phyloP scores from a whole-genome alignment of 2,329 filamentous ascomycete species.

The Talaromyces sp. region DNA sequence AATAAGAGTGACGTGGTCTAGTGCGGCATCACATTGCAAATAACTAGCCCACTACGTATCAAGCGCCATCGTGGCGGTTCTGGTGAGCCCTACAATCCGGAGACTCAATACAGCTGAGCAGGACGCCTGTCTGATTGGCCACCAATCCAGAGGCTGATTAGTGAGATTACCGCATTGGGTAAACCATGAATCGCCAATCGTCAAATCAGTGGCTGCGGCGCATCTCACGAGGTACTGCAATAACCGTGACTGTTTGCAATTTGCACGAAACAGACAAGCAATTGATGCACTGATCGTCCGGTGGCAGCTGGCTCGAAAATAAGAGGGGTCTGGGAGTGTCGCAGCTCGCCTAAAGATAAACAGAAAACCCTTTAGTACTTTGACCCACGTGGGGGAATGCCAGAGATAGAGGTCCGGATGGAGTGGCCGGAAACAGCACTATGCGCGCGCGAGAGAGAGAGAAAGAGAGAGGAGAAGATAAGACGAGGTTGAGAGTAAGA shows the following conservation, averaged over 20 bases:
- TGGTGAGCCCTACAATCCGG: neutral
- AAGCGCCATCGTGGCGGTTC: conserved; percentile 2
- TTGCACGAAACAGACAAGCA: neutral
- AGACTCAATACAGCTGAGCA: neutral
- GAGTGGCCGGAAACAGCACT: neutral
- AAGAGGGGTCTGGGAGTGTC: neutral
- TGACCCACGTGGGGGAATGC: neutral
- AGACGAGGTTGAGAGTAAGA: neutral
- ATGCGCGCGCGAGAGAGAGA: too few relatives aligned
- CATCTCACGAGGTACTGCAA: neutral
- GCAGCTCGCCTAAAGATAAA: neutral
- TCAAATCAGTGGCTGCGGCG: conserved; percentile 1
- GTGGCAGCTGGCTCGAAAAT: conserved; percentile 9
- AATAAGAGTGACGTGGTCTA: neutral
- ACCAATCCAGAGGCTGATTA: neutral
- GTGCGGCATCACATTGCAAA: neutral
- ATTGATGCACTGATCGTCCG: conserved; percentile 11
- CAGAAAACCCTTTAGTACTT: neutral
- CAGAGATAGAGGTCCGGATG: neutral
- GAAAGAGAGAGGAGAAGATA: neutral
- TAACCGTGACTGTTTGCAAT: neutral
- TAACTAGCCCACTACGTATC: neutral
- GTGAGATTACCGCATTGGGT: neutral
- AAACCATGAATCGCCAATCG: neutral
- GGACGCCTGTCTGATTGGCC: neutral